These are phyloP conservation scores for Rhododendron williamsianum DNA, from an alignment of 148 eudicot species.

Conservation along the genomic window DNA sequence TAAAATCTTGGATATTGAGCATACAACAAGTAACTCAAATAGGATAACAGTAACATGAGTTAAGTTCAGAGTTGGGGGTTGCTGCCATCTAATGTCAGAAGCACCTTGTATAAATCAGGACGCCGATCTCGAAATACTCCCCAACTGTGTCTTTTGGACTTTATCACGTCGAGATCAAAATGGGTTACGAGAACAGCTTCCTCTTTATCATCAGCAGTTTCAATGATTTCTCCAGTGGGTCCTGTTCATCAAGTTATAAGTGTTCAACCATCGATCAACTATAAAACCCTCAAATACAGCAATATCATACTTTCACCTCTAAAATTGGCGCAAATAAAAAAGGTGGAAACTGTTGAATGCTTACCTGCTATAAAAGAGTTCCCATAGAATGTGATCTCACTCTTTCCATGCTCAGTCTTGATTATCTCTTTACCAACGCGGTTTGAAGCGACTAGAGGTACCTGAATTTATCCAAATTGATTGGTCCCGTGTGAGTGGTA, in stretches of 20 bases:
- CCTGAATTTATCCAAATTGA: slow-evolving; percentile 40
- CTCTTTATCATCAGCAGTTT: slow-evolving; percentile 67
- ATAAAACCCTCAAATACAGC: neutral
- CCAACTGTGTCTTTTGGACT: slow-evolving; percentile 80
- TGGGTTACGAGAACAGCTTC: slow-evolving; percentile 79
- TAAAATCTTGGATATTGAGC: neutral
- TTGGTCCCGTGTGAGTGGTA: neutral
- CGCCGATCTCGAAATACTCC: slow-evolving; percentile 93
- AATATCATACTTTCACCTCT: neutral
- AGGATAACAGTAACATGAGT: neutral
- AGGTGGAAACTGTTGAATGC: neutral
- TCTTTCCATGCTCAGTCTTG: slow-evolving; percentile 85
- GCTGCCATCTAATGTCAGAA: slow-evolving; percentile 86
- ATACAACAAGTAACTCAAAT: neutral
- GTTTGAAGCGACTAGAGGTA: slow-evolving; percentile 96
- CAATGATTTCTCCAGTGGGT: slow-evolving; percentile 85
- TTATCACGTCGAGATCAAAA: slow-evolving; percentile 75
- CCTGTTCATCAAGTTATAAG: slow-evolving; percentile 32
- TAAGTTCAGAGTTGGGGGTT: slow-evolving; percentile 26
- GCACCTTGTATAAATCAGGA: slow-evolving; percentile 92
- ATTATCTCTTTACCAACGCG: slow-evolving; percentile 85
- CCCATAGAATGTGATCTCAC: slow-evolving; percentile 96
- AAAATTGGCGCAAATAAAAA: neutral
- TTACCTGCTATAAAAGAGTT: slow-evolving; percentile 96
- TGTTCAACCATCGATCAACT: neutral